Percentiles rank a stretch among this genome's conserved stretches.
Evolutionary conservation across 768 basidiomycete genomes (phyloP).

Genomic region (Lepiota brunneoincarnata): DNA sequence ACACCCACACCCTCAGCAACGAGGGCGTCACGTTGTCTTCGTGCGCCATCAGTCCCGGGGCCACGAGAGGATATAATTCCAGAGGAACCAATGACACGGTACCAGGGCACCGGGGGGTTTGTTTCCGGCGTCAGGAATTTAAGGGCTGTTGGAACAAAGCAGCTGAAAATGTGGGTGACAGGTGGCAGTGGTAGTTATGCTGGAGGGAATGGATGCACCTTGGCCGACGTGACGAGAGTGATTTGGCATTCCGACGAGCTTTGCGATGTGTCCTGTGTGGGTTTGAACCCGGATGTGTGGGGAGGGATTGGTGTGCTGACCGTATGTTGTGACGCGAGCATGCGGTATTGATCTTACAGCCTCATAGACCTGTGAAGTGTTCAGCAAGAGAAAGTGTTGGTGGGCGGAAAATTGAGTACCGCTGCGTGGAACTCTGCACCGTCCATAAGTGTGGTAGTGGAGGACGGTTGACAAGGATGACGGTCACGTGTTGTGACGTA

Average conservation of each 20-base stretch:
- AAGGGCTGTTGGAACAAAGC: constrained; percentile 49
- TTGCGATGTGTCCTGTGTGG: constrained; percentile 69
- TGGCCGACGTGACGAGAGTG: constrained; percentile 83
- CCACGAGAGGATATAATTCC: constrained; percentile 82
- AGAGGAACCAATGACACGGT: constrained; percentile 69
- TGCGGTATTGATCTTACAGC: constrained; percentile 68
- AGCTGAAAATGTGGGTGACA: not conserved
- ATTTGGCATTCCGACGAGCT: constrained; percentile 74
- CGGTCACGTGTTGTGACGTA: too few species aligned
- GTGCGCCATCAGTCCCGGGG: constrained; percentile 78
- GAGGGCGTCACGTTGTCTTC: constrained; percentile 70
- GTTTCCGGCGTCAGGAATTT: constrained; percentile 64
- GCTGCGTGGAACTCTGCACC: constrained; percentile 36
- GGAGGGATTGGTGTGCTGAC: constrained; percentile 30
- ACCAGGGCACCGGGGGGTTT: constrained; percentile 75
- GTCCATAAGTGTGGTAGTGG: constrained; percentile 20
- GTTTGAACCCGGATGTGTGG: not conserved
- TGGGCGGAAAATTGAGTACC: constrained; percentile 14
- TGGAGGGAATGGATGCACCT: constrained; percentile 37
- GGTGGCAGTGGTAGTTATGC: not conserved
- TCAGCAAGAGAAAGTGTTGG: not conserved
- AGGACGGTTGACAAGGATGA: not conserved
- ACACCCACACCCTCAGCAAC: constrained; percentile 85
- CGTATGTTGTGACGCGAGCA: constrained; percentile 73
- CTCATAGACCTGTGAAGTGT: constrained; percentile 57